Evolutionary conservation across 2,329 filamentous ascomycete species (phyloP).

Genomic region (Calonectria leucothoes): DNA sequence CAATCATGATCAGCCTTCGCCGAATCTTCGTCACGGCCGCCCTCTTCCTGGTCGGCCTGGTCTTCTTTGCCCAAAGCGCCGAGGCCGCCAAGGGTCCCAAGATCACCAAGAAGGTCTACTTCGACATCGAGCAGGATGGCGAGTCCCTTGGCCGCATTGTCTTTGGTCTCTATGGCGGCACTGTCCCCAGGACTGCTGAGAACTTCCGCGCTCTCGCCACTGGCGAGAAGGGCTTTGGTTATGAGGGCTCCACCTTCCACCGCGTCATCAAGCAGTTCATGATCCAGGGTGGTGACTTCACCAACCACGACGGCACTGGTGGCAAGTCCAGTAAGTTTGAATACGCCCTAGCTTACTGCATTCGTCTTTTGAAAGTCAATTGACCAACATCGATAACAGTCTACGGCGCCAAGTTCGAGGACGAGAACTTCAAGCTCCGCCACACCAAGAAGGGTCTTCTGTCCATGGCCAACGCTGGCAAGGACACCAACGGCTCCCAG

Average conservation of each 20-base stretch:
- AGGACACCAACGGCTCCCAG: slow-evolving; percentile 89
- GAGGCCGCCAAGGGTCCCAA: slow-evolving; percentile 88
- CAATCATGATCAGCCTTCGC: slow-evolving; percentile 80
- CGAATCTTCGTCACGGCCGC: slow-evolving; percentile 78
- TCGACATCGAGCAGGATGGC: slow-evolving; percentile 84
- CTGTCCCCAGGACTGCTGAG: slow-evolving; percentile 79
- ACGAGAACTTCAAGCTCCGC: slow-evolving; percentile 97
- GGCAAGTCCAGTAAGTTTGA: slow-evolving; percentile 80
- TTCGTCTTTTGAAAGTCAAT: slow-evolving; percentile 3
- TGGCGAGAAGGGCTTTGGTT: slow-evolving; percentile 88
- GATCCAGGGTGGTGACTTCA: slow-evolving; percentile 94
- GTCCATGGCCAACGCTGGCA: slow-evolving; percentile 87
- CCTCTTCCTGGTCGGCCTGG: slow-evolving; percentile 78
- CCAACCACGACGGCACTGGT: slow-evolving; percentile 82
- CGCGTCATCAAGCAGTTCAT: slow-evolving; percentile 92
- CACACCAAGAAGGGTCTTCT: slow-evolving; percentile 87
- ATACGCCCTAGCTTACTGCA: neutral
- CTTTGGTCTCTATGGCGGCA: slow-evolving; percentile 89
- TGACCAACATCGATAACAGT: slow-evolving; percentile 59
- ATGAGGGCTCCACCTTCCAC: slow-evolving; percentile 86
- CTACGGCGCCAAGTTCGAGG: slow-evolving; percentile 85
- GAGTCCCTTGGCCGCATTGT: slow-evolving; percentile 80
- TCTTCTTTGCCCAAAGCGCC: slow-evolving; percentile 80
- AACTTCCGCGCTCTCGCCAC: slow-evolving; percentile 86
- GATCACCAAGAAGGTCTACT: slow-evolving; percentile 96